phyloP scores from a whole-genome alignment of 1,284 basidiomycete genomes.

The Ustilago loliicola region DNA sequence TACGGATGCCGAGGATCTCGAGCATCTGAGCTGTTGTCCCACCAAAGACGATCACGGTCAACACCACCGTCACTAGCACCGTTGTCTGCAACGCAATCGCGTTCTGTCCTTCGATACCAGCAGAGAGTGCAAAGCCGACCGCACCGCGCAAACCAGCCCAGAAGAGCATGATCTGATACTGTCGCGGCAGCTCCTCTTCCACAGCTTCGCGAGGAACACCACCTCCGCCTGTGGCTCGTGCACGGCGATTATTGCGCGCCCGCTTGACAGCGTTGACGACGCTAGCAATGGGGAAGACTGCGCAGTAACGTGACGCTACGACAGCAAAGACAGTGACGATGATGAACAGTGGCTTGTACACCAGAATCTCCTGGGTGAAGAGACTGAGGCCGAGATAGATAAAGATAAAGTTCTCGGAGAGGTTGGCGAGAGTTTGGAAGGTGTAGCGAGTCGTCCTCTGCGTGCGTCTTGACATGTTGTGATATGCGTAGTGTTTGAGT shows the following conservation, averaged over 20 bases:
- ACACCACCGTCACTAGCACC: slow-evolving; percentile 93
- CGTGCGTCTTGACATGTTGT: slow-evolving; percentile 96
- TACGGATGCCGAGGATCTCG: slow-evolving; percentile 94
- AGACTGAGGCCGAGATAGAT: slow-evolving; percentile 97
- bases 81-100: slow-evolving; percentile 91
- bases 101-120: slow-evolving; percentile 92
- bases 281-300: slow-evolving; percentile 96
- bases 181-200: slow-evolving; percentile 62
- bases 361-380: slow-evolving; percentile 88
- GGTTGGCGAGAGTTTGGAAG: slow-evolving; percentile 70
- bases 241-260: slow-evolving; percentile 78
- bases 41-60: slow-evolving; percentile 94
- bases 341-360: slow-evolving; percentile 97
- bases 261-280: slow-evolving; percentile 90
- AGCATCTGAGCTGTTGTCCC: slow-evolving; percentile 97
- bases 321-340: slow-evolving; percentile 78
- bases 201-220: slow-evolving; percentile 37
- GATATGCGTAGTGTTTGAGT: slow-evolving; percentile 98
- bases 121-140: slow-evolving; percentile 94
- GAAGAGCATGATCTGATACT: slow-evolving; percentile 78
- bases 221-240: slow-evolving; percentile 42
- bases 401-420: slow-evolving; percentile 99
- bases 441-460: slow-evolving; percentile 94
- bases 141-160: slow-evolving; percentile 98
- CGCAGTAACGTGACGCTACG: slow-evolving; percentile 91